Evolutionary conservation across 75 land plant genomes (phyloP).

Genomic region (Selaginella tamariscina): DNA sequence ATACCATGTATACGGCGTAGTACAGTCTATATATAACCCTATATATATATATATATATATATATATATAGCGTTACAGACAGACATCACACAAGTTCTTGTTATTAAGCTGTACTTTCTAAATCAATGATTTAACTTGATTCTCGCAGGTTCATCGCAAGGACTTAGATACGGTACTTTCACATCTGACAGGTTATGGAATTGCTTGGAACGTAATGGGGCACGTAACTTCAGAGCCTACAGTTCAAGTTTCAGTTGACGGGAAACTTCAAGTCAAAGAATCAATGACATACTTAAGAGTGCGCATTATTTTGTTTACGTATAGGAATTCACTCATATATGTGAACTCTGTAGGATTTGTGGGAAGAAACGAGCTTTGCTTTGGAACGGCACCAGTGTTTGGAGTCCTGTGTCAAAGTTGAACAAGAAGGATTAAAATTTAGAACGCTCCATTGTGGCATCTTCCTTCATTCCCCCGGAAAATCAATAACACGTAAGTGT

Average conservation of each 20-base stretch:
- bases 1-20: no score
- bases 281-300: conserved; percentile 37
- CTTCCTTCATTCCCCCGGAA: conserved; percentile 62
- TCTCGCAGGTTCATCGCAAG: conserved; percentile 31
- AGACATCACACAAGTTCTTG: no score
- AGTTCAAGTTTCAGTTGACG: conserved; percentile 49
- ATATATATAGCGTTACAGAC: no score
- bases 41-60: no score
- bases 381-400: conserved; percentile 65
- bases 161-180: conserved; percentile 32
- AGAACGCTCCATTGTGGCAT: conserved; percentile 61
- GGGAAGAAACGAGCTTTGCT: conserved; percentile 88
- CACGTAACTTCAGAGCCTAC: conserved; percentile 38
- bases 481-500: conserved; percentile 38
- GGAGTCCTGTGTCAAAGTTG: conserved; percentile 61
- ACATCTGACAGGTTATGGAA: conserved; percentile 33
- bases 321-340: no score
- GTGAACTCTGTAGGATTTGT: conserved; percentile 72
- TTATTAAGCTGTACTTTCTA: no score
- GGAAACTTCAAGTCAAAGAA: conserved; percentile 35
- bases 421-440: conserved; percentile 57
- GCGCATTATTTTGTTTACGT: no score
- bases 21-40: no score
- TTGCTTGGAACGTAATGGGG: conserved; percentile 55
- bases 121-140: no score